These are phyloP conservation scores for Lagerstroemia speciosa DNA, from an alignment of 345 rosid genomes.

Conservation along the genomic window DNA sequence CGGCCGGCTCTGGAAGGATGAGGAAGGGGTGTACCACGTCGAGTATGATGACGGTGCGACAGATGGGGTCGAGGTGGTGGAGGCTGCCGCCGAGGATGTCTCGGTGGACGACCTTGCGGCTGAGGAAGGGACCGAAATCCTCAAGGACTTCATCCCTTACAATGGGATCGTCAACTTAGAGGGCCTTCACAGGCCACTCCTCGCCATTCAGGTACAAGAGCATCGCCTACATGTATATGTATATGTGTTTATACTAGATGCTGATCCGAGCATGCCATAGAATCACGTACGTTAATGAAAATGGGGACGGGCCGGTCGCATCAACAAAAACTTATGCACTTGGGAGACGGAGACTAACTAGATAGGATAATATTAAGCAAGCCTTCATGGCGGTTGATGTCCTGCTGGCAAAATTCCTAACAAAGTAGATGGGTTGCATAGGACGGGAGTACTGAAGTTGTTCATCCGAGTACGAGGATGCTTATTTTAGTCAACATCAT, in stretches of 20 bases:
- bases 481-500: no score
- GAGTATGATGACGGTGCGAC: slow-evolving; percentile 65
- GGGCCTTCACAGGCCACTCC: slow-evolving; percentile 58
- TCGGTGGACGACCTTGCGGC: slow-evolving; percentile 54
- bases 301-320: no score
- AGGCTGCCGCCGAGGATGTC: slow-evolving; percentile 48
- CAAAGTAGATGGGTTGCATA: not conserved
- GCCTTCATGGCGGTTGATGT: no score
- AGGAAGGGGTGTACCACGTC: slow-evolving; percentile 64
- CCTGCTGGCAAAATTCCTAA: not conserved
- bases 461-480: no score
- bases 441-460: not conserved
- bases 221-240: no score
- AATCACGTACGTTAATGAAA: no score
- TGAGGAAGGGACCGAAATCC: slow-evolving; percentile 42
- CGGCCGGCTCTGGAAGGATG: slow-evolving; percentile 73
- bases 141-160: slow-evolving; percentile 69
- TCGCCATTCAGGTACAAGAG: slow-evolving; percentile 58
- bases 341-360: no score
- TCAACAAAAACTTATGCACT: no score
- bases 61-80: slow-evolving; percentile 75
- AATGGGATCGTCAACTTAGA: slow-evolving; percentile 63
- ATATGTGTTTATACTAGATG: no score
- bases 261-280: no score
- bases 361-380: no score